A percentile compares a stretch with the other conserved stretches of the same genome.
phyloP scores from a whole-genome alignment of 768 basidiomycete species.

The Hygrocybe punicea region DNA sequence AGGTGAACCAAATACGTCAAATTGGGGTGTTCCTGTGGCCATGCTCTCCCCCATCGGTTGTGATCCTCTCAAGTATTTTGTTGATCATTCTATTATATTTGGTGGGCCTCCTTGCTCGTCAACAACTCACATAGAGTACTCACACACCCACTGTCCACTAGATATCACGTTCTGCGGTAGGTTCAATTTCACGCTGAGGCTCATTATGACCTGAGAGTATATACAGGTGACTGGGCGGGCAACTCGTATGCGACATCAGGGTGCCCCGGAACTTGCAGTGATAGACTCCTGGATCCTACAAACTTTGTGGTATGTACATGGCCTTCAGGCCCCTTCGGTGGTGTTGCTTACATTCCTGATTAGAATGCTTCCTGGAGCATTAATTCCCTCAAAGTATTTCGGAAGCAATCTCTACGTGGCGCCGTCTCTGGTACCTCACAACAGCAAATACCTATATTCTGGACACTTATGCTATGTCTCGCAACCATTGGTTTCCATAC shows the following conservation, averaged over 20 bases:
- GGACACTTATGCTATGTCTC: neutral
- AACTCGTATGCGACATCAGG: slow-evolving; percentile 71
- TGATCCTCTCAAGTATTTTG: slow-evolving; percentile 55
- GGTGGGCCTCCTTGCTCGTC: slow-evolving; percentile 46
- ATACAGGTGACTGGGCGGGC: slow-evolving; percentile 76
- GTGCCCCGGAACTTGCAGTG: slow-evolving; percentile 72
- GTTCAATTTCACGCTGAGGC: slow-evolving; percentile 14
- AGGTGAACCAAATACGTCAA: slow-evolving; percentile 60
- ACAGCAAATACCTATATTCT: neutral
- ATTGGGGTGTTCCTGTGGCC: slow-evolving; percentile 70
- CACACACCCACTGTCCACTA: slow-evolving; percentile 27
- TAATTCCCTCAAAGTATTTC: slow-evolving; percentile 73
- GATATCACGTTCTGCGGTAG: slow-evolving; percentile 82
- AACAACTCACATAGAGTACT: slow-evolving; percentile 11
- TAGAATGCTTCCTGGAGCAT: slow-evolving; percentile 83
- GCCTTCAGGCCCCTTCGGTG: neutral
- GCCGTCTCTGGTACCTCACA: slow-evolving; percentile 25
- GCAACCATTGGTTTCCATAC: neutral
- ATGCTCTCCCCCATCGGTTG: slow-evolving; percentile 52
- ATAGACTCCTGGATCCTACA: slow-evolving; percentile 57
- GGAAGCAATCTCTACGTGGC: slow-evolving; percentile 48
- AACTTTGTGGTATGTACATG: slow-evolving; percentile 64
- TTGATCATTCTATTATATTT: slow-evolving; percentile 71
- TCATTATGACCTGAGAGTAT: slow-evolving; percentile 5
- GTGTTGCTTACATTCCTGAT: neutral